A percentile compares a stretch with the other conserved stretches of the same genome.
Evolutionary conservation across 441 rosid genomes (phyloP).

Genomic region (Breynia disticha): DNA sequence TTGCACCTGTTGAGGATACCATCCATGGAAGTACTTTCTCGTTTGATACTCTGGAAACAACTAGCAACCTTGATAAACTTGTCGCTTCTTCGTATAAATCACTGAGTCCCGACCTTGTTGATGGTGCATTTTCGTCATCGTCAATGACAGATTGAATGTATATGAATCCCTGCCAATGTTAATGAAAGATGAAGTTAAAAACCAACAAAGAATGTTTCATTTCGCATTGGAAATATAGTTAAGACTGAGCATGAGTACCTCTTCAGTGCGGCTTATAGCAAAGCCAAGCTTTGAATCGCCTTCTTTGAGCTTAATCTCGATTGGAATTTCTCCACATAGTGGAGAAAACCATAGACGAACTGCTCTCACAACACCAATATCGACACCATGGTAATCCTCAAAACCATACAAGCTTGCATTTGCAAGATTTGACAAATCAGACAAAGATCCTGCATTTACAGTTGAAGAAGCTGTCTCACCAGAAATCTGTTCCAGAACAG

Average conservation of each 20-base stretch:
- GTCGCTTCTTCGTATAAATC: slow-evolving; percentile 56
- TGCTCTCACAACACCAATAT: slow-evolving; percentile 88
- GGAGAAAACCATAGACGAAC: slow-evolving; percentile 92
- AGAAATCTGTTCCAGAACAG: slow-evolving; percentile 42
- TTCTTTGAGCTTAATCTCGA: slow-evolving; percentile 66
- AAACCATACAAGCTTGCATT: slow-evolving; percentile 79
- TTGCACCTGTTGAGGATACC: slow-evolving; percentile 84
- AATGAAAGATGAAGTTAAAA: background rate
- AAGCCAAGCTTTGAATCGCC: slow-evolving; percentile 82
- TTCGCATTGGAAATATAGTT: background rate
- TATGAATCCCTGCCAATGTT: slow-evolving; percentile 61
- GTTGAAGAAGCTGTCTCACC: slow-evolving; percentile 91
- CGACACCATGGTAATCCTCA: slow-evolving; percentile 95
- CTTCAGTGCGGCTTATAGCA: slow-evolving; percentile 93
- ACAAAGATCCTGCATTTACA: slow-evolving; percentile 68
- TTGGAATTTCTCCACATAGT: slow-evolving; percentile 47
- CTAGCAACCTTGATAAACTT: slow-evolving; percentile 46
- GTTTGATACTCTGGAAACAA: slow-evolving; percentile 67
- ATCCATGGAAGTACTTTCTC: slow-evolving; percentile 95
- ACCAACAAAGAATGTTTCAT: background rate
- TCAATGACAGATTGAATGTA: slow-evolving; percentile 73
- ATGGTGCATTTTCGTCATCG: slow-evolving; percentile 54
- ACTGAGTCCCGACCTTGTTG: slow-evolving; percentile 68
- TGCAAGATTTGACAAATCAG: slow-evolving; percentile 70
- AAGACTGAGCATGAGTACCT: slow-evolving; percentile 31